Conservation (phyloP, 371 early-diverging fungal genomes). For the Lichtheimia ornata region DNA sequence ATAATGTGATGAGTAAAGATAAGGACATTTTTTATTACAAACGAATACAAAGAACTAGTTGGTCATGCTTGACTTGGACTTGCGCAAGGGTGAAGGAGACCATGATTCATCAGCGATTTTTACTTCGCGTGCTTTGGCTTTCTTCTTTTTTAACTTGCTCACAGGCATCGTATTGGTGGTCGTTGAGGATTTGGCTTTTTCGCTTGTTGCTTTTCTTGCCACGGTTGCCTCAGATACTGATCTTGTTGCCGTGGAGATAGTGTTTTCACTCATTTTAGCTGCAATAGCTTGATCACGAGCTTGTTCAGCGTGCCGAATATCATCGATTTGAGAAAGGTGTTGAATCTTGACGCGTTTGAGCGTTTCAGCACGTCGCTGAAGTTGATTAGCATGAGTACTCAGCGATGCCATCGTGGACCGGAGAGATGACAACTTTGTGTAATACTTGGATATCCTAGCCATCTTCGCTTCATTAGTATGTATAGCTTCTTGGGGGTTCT, state of each 20-base stretch:
- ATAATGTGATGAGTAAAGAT: no score
- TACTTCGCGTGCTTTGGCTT: constrained; percentile 1
- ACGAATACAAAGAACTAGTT: no score
- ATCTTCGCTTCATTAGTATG: constrained; percentile 20
- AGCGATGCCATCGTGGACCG: constrained; percentile 43
- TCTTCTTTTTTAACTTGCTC: neutral
- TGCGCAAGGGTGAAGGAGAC: neutral
- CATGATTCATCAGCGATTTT: neutral
- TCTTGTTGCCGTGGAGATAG: constrained; percentile 8
- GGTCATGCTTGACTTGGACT: no score
- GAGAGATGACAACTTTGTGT: constrained; percentile 36
- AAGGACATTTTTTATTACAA: no score
- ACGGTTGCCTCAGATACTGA: neutral
- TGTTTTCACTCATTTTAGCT: constrained; percentile 20
- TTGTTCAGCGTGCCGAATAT: constrained; percentile 35
- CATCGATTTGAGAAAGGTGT: constrained; percentile 36
- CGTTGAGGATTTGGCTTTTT: neutral
- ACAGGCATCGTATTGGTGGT: neutral
- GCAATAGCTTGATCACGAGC: constrained; percentile 37
- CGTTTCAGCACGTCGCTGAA: constrained; percentile 31
- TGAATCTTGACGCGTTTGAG: constrained; percentile 28
- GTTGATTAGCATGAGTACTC: constrained; percentile 31
- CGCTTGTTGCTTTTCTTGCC: neutral
- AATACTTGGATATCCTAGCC: constrained; percentile 35
- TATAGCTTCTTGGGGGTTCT: neutral